Percentiles rank a stretch among this genome's conserved stretches.
phyloP scores from a whole-genome alignment of 208 protist genomes.

The Acanthamoeba culbertsoni region DNA sequence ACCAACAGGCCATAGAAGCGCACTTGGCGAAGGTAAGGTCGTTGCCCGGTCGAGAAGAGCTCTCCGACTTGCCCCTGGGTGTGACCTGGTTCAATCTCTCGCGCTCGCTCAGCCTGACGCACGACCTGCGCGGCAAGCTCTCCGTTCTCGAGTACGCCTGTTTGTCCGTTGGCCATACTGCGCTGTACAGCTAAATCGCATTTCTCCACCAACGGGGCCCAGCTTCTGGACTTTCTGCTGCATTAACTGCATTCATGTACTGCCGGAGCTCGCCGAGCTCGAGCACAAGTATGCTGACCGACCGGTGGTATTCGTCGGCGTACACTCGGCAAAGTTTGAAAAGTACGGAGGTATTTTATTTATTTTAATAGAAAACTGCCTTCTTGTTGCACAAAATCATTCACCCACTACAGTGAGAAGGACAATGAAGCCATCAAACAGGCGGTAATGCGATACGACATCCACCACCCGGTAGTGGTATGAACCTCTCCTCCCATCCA shows the following conservation, averaged over 20 bases:
- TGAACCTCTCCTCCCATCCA: background rate
- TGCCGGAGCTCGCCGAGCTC: background rate
- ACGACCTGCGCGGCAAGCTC: conserved; percentile 12
- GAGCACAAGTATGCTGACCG: conserved; percentile 39
- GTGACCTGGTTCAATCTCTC: conserved; percentile 22
- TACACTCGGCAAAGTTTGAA: conserved; percentile 24
- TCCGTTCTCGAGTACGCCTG: background rate
- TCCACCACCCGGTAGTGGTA: conserved; percentile 14
- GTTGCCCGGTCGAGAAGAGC: background rate
- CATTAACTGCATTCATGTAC: conserved; percentile 26
- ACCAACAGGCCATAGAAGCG: background rate
- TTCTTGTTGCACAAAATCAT: too few relatives aligned
- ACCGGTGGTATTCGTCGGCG: background rate
- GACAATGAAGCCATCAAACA: background rate
- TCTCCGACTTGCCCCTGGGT: background rate
- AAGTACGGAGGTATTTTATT: background rate
- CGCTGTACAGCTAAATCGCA: background rate
- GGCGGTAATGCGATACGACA: conserved; percentile 2
- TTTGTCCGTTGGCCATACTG: background rate
- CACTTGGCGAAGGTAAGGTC: background rate
- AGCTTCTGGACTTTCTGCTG: conserved; percentile 33
- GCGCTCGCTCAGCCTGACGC: background rate
- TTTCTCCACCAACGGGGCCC: background rate
- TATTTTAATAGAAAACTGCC: too few relatives aligned
- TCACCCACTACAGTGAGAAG: background rate